These are phyloP conservation scores for Myriosclerotinia scirpicola DNA, from an alignment of 2,329 filamentous ascomycete species.

Conservation along the genomic window DNA sequence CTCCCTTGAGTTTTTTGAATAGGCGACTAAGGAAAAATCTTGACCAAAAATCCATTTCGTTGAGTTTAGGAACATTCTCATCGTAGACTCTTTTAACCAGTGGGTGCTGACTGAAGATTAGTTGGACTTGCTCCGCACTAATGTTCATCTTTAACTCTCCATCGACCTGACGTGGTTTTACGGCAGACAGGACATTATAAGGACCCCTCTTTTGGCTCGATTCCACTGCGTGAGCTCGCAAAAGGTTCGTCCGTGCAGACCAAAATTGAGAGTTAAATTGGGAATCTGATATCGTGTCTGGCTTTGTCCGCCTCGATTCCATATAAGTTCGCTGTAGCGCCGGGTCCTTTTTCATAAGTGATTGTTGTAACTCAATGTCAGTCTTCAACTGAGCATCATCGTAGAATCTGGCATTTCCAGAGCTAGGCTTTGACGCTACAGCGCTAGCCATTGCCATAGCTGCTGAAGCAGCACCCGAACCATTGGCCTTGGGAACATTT, in stretches of 20 bases:
- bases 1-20: constrained; percentile 87
- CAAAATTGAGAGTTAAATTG: constrained; percentile 94
- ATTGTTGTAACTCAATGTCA: constrained; percentile 82
- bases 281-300: constrained; percentile 74
- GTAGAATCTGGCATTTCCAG: constrained; percentile 64
- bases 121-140: constrained; percentile 85
- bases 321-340: constrained; percentile 80
- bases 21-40: constrained; percentile 90
- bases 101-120: constrained; percentile 92
- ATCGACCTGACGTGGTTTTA: constrained; percentile 77
- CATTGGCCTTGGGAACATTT: constrained; percentile 38
- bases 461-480: constrained; percentile 54
- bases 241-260: constrained; percentile 80
- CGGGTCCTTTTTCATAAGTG: constrained; percentile 78
- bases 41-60: constrained; percentile 84
- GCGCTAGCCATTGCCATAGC: constrained; percentile 79
- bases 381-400: constrained; percentile 75
- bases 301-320: constrained; percentile 79
- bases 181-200: constrained; percentile 89
- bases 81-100: constrained; percentile 89
- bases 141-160: constrained; percentile 78
- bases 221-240: constrained; percentile 90
- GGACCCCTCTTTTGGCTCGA: constrained; percentile 80
- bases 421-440: constrained; percentile 51
- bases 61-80: constrained; percentile 81